These are phyloP conservation scores for Castanospermum australe DNA, from an alignment of 306 rosid genomes.

Conservation along the genomic window DNA sequence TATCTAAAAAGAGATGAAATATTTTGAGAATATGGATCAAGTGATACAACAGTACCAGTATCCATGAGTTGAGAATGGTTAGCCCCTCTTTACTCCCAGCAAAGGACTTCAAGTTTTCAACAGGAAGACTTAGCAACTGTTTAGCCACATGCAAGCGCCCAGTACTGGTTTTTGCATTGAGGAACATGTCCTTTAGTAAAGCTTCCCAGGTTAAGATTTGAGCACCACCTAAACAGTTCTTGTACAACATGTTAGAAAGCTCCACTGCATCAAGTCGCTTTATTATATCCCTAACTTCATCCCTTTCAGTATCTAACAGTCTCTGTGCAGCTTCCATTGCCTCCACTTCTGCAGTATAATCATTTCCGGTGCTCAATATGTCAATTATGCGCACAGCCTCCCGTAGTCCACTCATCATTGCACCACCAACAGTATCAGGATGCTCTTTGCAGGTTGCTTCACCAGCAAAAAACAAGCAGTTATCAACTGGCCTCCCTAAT, in stretches of 20 bases:
- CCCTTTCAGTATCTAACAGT: constrained; percentile 83
- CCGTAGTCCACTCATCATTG: constrained; percentile 98
- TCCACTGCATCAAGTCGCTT: constrained; percentile 83
- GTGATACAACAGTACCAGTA: constrained; percentile 62
- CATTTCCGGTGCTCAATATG: constrained; percentile 75
- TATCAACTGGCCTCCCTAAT: constrained; percentile 86
- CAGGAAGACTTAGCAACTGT: constrained; percentile 74
- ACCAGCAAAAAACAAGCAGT: constrained; percentile 96
- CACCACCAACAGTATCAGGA: constrained; percentile 99
- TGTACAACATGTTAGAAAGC: constrained; percentile 67
- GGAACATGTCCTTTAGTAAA: constrained; percentile 81
- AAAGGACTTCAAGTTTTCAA: constrained; percentile 80
- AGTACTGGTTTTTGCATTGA: constrained; percentile 72
- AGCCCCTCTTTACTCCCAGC: constrained; percentile 97
- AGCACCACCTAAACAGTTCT: constrained; percentile 68
- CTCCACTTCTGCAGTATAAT: constrained; percentile 89
- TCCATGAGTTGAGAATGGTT: constrained; percentile 86
- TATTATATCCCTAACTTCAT: constrained; percentile 92
- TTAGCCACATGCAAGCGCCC: constrained; percentile 92
- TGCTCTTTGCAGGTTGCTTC: constrained; percentile 99
- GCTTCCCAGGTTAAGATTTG: constrained; percentile 58
- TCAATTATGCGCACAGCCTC: constrained; percentile 97
- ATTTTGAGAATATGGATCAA: constrained; percentile 9
- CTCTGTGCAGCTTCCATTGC: constrained; percentile 83
- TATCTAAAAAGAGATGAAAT: neutral